Evolutionary conservation across 2,329 filamentous ascomycete species (phyloP), one percentile per base, ranked within the genome.

Genomic region (Sporothrix mexicana): DNA sequence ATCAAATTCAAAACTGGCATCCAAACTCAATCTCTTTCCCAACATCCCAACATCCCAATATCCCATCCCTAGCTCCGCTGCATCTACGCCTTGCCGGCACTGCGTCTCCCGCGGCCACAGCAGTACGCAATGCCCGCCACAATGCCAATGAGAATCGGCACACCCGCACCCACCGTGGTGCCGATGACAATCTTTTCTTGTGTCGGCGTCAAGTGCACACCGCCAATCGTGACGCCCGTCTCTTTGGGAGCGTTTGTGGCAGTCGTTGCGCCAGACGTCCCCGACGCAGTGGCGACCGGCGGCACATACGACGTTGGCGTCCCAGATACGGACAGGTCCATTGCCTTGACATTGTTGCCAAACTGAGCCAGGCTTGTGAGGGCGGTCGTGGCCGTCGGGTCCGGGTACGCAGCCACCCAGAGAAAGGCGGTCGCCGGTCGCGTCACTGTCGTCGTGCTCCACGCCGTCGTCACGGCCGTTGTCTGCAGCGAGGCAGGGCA

Each of bases 401-500:
- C 77, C 0, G 85, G 84, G 75, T 84, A 87, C 0, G 81, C 82
- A 0, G 83, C 79, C 0, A 79, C 74, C 83, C 0, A 80, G 79
- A 0, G 81, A 77, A 2, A 30, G 25, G 55, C 55, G 23, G 55
- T 25, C 23, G 30, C 59, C 30, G 87, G 79, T 7, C 30, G 30
- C 0, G 82, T 77, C 0, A 84, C 83, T 1, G 82, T 79, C 17
- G 78, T 78, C 0, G 81, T 84, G 0, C 78, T 81, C 0, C 79
- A 80, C 1, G 79, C 79, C 17, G 82, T 81, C 1, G 80, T 80
- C 5, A 73, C 20, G 15, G 64, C 57, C 0, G 86, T 85, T 15
- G 78, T 82, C 76, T 88, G 87, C 15, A 85, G 79, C 0, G 85
- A 86, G 0, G 78, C 82, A 0, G 88, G 87, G 74, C 88, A 90